Conservation (phyloP, 2,329 filamentous ascomycete genomes). For the Hypoxylon sp. region DNA sequence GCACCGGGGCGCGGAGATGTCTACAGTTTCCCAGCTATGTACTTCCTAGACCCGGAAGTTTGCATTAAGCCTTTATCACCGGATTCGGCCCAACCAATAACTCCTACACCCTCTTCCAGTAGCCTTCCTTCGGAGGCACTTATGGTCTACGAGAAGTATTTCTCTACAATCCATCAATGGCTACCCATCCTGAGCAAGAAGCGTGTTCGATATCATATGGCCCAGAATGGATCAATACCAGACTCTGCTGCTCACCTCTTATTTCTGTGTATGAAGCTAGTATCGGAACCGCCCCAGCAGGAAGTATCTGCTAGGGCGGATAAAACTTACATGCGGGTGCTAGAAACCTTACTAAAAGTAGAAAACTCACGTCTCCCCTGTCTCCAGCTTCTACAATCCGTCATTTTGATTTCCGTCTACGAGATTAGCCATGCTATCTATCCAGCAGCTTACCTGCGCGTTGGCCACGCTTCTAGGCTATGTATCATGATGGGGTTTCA, state of each 20-base stretch:
- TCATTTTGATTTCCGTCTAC: slow-evolving; percentile 53
- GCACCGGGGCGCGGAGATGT: neutral
- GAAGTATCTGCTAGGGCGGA: slow-evolving; percentile 22
- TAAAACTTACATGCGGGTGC: slow-evolving; percentile 31
- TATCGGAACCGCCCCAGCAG: slow-evolving; percentile 31
- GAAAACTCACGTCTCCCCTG: slow-evolving; percentile 48
- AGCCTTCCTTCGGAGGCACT: slow-evolving; percentile 19
- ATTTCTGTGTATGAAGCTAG: slow-evolving; percentile 50
- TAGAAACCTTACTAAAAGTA: slow-evolving; percentile 38
- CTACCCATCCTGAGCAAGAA: slow-evolving; percentile 49
- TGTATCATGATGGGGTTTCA: slow-evolving; percentile 49
- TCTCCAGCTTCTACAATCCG: slow-evolving; percentile 49
- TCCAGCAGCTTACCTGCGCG: slow-evolving; percentile 53
- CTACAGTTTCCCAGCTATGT: slow-evolving; percentile 40
- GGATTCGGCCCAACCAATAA: slow-evolving; percentile 19
- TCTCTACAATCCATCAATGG: slow-evolving; percentile 47
- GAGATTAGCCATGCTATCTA: slow-evolving; percentile 57
- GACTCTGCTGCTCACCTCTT: slow-evolving; percentile 39
- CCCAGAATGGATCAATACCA: slow-evolving; percentile 12
- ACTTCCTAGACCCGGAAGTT: slow-evolving; percentile 46
- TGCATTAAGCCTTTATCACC: slow-evolving; percentile 40
- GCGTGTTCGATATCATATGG: slow-evolving; percentile 26
- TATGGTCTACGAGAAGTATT: slow-evolving; percentile 38
- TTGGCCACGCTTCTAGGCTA: slow-evolving; percentile 49
- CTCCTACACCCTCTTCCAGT: neutral